Evolutionary conservation across 805 yeast genomes (phyloP).

Genomic region (Starmerella kuoi): DNA sequence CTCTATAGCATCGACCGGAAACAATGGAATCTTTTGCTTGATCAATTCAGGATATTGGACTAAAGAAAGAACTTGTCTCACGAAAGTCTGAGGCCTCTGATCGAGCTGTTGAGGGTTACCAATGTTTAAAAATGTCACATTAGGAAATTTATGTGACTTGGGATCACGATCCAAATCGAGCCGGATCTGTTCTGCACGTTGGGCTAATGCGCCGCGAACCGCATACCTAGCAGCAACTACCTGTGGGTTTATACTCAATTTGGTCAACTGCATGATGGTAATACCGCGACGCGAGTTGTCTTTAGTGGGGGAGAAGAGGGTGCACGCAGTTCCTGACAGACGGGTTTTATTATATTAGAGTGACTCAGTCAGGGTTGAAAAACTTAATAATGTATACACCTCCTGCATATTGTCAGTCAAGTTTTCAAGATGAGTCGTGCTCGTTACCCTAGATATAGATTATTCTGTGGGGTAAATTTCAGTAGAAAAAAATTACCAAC

Average conservation of each 20-base stretch:
- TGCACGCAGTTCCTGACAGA: no score
- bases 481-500: no score
- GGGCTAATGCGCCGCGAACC: constrained; percentile 89
- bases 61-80: constrained; percentile 76
- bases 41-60: constrained; percentile 74
- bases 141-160: constrained; percentile 57
- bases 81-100: constrained; percentile 90
- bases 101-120: constrained; percentile 97
- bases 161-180: constrained; percentile 43
- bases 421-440: no score
- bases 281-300: no score
- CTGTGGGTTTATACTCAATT: constrained; percentile 17
- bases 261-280: constrained; percentile 5
- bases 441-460: no score
- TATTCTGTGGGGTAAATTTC: no score
- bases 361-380: no score
- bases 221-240: constrained; percentile 88
- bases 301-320: no score
- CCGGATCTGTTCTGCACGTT: constrained; percentile 76
- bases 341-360: no score
- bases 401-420: no score
- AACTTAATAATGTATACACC: no score
- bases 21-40: constrained; percentile 25
- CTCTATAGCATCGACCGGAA: constrained; percentile 49
- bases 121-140: constrained; percentile 80